Evolutionary conservation across 1,284 basidiomycete genomes (phyloP), one percentile per base, ranked within the genome.

Genomic region (Rhodotorula sp.): DNA sequence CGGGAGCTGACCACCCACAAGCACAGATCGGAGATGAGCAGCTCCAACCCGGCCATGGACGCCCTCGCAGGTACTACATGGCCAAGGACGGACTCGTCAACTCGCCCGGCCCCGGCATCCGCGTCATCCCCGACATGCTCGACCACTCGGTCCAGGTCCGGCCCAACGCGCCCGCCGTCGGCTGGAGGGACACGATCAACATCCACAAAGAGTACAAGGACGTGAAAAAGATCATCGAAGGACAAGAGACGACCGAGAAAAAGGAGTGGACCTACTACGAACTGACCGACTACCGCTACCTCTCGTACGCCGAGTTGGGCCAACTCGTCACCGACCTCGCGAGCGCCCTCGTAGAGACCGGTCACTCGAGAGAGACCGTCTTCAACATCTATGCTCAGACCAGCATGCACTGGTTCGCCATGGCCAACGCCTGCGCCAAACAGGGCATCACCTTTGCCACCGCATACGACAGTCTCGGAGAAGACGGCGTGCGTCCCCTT

Each of bases 211-310:
- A 98, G 83, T 88, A 90, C 81, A 97, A 97, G 84, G 89, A 93
- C 78, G 87, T 99, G 57, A 91, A 85, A 79, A 95, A 93, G 61
- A 60, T 54, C 39, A 79, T 83, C 61, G 82, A 80, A 23, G 96
- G 94, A 54, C 89, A 95, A 81, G 88, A 94, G 81, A 85, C 90
- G 62, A 89, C 84, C 52, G 91, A 95, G 85, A 91, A 84, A 81
- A 98, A 98, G 87, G 92, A 86, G 71, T 99, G 96, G 96, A 92
- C 91, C 81, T 98, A 91, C 84, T 98, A 91, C 82, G 88, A 97
- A 84, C 86, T 99, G 72, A 90, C 89, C 81, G 90, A 90, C 76
- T 96, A 90, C 85, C 87, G 90, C 82, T 96, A 89, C 82, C 82
- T 90, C 78, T 86, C 82, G 66, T 96, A 87, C 81, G 79, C 90